Percentiles rank a stretch among this genome's conserved stretches.
phyloP scores from a whole-genome alignment of 306 rosid species.

The Herpetospermum pedunculosum region DNA sequence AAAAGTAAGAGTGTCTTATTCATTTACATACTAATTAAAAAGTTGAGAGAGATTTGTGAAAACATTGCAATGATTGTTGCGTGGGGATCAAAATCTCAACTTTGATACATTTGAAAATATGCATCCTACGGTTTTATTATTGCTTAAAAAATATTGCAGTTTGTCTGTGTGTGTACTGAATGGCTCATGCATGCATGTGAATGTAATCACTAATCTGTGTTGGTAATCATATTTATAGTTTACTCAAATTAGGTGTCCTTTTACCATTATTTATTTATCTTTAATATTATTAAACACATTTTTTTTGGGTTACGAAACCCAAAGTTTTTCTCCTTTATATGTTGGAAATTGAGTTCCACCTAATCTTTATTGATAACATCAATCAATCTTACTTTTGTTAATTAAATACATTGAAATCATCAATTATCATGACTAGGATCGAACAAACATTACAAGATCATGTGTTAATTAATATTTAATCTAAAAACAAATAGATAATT shows the following conservation, averaged over 20 bases:
- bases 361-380: neutral
- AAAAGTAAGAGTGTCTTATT: neutral
- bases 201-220: slow-evolving; percentile 7
- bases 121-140: neutral
- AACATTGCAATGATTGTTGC: neutral
- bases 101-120: neutral
- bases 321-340: neutral
- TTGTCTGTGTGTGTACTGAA: neutral
- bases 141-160: neutral
- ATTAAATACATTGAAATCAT: neutral
- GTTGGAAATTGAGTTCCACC: neutral
- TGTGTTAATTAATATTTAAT: neutral
- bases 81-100: neutral
- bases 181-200: neutral
- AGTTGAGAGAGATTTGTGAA: neutral
- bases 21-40: neutral
- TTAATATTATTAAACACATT: neutral
- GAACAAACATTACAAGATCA: neutral
- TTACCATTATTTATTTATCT: neutral
- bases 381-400: neutral
- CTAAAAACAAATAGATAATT: neutral
- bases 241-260: neutral
- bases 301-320: neutral
- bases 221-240: neutral
- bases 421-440: neutral